Percentiles rank a stretch among this genome's conserved stretches.
These are phyloP conservation scores for Rhodosporidiobolus odoratus DNA, from an alignment of 768 basidiomycete genomes.

Conservation along the genomic window DNA sequence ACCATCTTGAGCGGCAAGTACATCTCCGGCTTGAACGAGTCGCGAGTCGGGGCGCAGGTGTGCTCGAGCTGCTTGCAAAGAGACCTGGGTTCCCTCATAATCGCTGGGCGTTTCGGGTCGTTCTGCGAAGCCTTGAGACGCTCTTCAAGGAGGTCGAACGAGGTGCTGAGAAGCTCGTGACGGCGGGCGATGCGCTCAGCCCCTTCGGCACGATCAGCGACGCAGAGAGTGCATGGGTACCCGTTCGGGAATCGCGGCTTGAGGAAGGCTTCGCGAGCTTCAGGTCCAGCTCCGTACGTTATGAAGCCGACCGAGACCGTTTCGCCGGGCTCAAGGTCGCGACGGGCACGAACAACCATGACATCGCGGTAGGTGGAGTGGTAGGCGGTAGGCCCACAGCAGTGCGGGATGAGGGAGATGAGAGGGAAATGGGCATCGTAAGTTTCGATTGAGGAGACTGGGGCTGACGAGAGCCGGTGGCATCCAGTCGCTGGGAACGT, in stretches of 20 bases:
- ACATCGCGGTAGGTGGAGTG: constrained; percentile 44
- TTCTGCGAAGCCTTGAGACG: neutral
- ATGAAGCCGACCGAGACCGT: constrained; percentile 41
- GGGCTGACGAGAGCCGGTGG: neutral
- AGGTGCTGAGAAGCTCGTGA: no score
- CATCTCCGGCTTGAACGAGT: neutral
- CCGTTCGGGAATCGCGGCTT: no score
- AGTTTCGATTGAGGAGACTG: neutral
- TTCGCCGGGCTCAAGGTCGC: constrained; percentile 39
- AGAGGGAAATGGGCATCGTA: constrained; percentile 42
- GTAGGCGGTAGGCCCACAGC: constrained; percentile 43
- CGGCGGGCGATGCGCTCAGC: no score
- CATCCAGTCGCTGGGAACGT: no score
- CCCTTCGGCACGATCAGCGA: no score
- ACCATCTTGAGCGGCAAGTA: no score
- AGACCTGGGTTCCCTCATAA: neutral
- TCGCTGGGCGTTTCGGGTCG: neutral
- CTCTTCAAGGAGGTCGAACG: neutral
- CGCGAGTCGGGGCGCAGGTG: neutral
- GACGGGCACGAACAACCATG: constrained; percentile 44
- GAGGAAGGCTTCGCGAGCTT: no score
- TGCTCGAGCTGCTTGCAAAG: neutral
- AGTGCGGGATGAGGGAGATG: constrained; percentile 47
- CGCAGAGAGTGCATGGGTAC: no score
- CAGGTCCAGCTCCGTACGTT: neutral